These are phyloP conservation scores for Kodamaea plutei DNA, from an alignment of 1,139 yeast genomes.

Conservation along the genomic window DNA sequence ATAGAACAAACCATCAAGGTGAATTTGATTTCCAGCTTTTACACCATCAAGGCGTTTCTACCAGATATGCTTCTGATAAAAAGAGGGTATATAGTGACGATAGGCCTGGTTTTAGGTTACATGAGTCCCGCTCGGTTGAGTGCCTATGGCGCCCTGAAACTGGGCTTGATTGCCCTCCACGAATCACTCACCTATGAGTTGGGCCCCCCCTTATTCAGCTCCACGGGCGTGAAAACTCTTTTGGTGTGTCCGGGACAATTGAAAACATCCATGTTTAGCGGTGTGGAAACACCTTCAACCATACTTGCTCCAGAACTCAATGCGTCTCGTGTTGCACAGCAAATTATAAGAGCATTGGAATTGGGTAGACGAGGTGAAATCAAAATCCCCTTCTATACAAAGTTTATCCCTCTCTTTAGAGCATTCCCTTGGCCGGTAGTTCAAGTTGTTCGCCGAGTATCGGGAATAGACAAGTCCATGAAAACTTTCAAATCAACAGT, in stretches of 20 bases:
- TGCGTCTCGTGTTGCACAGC: constrained; percentile 58
- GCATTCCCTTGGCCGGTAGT: constrained; percentile 71
- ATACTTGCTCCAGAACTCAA: constrained; percentile 79
- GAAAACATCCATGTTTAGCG: constrained; percentile 64
- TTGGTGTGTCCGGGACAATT: constrained; percentile 87
- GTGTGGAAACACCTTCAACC: constrained; percentile 67
- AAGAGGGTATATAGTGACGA: constrained; percentile 74
- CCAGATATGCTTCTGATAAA: constrained; percentile 63
- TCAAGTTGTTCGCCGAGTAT: constrained; percentile 44
- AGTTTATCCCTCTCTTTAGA: constrained; percentile 65
- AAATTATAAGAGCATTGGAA: constrained; percentile 52
- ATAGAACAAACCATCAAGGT: constrained; percentile 60
- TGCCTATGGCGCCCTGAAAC: constrained; percentile 87
- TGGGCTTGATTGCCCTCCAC: constrained; percentile 80
- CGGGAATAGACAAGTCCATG: constrained; percentile 67
- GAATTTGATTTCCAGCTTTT: constrained; percentile 66
- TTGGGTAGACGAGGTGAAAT: constrained; percentile 67
- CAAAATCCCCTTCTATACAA: constrained; percentile 71
- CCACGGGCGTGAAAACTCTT: constrained; percentile 62
- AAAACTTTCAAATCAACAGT: constrained; percentile 28
- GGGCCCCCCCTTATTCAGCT: constrained; percentile 46
- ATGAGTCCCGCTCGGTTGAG: constrained; percentile 78
- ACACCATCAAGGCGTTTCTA: constrained; percentile 63
- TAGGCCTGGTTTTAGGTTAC: constrained; percentile 81
- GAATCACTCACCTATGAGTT: constrained; percentile 75